Base-by-base conservation (phyloP, 2,329 filamentous ascomycete genomes). In the Alternaria metachromatica region DNA sequence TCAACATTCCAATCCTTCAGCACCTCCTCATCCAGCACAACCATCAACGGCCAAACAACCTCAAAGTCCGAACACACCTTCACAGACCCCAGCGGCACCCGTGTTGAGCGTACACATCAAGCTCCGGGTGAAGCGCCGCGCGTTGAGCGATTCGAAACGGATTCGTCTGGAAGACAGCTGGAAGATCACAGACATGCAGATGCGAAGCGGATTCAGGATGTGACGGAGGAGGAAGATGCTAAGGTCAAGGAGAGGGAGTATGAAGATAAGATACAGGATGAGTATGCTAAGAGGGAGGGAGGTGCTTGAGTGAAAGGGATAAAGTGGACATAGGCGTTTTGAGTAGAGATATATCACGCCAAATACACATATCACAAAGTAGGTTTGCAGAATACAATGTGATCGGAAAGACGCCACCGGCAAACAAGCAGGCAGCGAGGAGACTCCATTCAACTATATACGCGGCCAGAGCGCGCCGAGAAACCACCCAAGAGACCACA, bases 281-380 rank as follows among this genome's bases (percentile, higher is more conserved):
- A 82, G 64, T 83, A 82, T 70, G 81, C 80, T 3, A 82, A 82
- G 77, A 71, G 80, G 26, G 80, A 82, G 67, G 80, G 81, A 10
- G 81, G 81, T 48, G 81, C 80, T 45, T 82, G 68, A 46, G 30
- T 20, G 5, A 37, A 41, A 41, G 37, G 4, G 4, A 41, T 18
- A 41, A 6, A 10, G n/a, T 41, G 33, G 33, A 37, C 33, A 37
- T 37, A n/a, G 33, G 5, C 15, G 15, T 0, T n/a, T 37, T 37
- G 0, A 41, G 37, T 41, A 18, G 0, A 41, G 15, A 3, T 5
- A 41, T 10, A 11, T 37, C 28, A 23, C 6, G 15, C 5, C 28
- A n/a, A 23, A 33, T 10, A 23, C 9, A 37, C 6, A 37, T 8
- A 33, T 51, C 18, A 23, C 28, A 23, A 4, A 15, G 37, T 0